Conservation (phyloP, 257 asterid genomes). For the Ilex asprella region DNA sequence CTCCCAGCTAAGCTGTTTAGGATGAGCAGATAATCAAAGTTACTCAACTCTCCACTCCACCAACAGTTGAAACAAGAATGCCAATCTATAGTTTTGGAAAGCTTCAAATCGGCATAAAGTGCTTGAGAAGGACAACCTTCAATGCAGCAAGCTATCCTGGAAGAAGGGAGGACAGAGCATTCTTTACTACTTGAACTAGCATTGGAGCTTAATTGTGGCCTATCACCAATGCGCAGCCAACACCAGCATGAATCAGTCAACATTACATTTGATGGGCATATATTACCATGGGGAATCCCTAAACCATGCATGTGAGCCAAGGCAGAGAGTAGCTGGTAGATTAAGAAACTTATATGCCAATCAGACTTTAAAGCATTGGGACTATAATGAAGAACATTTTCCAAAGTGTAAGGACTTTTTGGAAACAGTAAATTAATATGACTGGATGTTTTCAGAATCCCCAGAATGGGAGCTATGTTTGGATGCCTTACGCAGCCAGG, state of each 20-base stretch:
- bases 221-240: constrained; percentile 56
- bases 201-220: constrained; percentile 32
- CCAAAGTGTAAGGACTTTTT: constrained; percentile 63
- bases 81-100: constrained; percentile 56
- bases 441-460: constrained; percentile 54
- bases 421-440: constrained; percentile 51
- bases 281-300: constrained; percentile 64
- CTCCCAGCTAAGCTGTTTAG: constrained; percentile 86
- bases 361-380: constrained; percentile 67
- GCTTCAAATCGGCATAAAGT: constrained; percentile 55
- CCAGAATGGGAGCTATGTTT: constrained; percentile 69
- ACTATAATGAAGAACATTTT: constrained; percentile 63
- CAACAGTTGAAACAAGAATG: constrained; percentile 65
- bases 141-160: constrained; percentile 30
- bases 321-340: constrained; percentile 83
- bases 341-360: constrained; percentile 60
- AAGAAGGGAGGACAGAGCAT: constrained; percentile 11
- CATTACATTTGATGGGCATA: constrained; percentile 63
- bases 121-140: constrained; percentile 52
- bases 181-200: constrained; percentile 26
- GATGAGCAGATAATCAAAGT: constrained; percentile 86
- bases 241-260: constrained; percentile 78
- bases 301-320: constrained; percentile 77
- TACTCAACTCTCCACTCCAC: constrained; percentile 90
- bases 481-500: constrained; percentile 99